Base-by-base conservation (phyloP, 129 eudicot genomes). In the Saussurea involucrata region DNA sequence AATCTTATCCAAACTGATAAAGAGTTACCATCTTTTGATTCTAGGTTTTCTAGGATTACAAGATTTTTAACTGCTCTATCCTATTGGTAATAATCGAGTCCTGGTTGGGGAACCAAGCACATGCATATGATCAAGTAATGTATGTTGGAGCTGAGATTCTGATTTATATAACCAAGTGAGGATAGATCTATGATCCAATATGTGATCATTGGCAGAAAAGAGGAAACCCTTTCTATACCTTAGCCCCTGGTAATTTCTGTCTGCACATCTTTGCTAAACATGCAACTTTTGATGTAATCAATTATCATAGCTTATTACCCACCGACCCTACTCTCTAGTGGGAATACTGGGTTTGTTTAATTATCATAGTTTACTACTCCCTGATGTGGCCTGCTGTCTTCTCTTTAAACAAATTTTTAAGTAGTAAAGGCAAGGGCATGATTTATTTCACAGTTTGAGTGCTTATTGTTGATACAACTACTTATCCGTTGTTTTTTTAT, bases 401-500 rank as follows among this genome's bases (percentile, higher is more conserved):
- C 60, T 4, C 22, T 49, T 17, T 49, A 4, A 49, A 15, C 60
- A n/a, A n/a, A 49, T 5, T 49, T 18, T 33, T 67, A 66, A 60
- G 6, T 24, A 32, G 78, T 46, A 33, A 63, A 40, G 37, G 71
- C 31, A 9, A 21, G 40, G 68, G 20, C 55, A 57, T 73, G 22
- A 33, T 34, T 42, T 61, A 15, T 74, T 33, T 74, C 22, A 22
- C 22, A 53, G 61, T 53, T 53, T 17, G 61, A 53, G 61, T 13
- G 32, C 31, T 49, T 27, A 72, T 53, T 55, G 28, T 27, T 72
- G 66, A 72, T 72, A 55, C 3, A 72, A 53, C 42, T 77, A 20
- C 9, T 73, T 37, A 67, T 53, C 61, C 22, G 2, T 53, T 5
- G 61, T 53, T 53, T 53, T 53, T 9, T 17, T 53, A 10, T 32